These are phyloP conservation scores for Macrocystidia cucumis DNA, from an alignment of 1,284 basidiomycete species.

Conservation along the genomic window DNA sequence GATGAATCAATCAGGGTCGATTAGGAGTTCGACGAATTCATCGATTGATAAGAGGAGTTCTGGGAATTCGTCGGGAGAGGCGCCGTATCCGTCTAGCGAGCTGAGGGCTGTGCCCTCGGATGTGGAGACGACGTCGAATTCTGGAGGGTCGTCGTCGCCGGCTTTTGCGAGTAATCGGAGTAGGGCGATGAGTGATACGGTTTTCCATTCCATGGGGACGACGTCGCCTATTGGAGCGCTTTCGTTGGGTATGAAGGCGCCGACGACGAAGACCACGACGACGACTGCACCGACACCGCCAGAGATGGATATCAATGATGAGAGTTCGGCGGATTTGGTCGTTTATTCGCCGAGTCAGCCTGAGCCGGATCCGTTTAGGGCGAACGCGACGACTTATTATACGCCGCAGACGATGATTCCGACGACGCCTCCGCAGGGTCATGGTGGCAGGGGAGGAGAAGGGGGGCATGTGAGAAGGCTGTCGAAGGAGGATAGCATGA, in stretches of 20 bases:
- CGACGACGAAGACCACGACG: too few species aligned
- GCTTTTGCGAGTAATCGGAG: slow-evolving; percentile 29
- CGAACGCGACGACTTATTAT: slow-evolving; percentile 68
- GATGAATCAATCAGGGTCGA: slow-evolving; percentile 18
- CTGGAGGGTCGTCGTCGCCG: slow-evolving; percentile 17
- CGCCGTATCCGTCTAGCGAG: too few species aligned
- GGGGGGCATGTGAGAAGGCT: slow-evolving; percentile 55
- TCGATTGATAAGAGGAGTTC: slow-evolving; percentile 13
- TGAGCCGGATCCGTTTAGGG: slow-evolving; percentile 66
- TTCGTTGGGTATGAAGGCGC: too few species aligned
- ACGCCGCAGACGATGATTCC: slow-evolving; percentile 65
- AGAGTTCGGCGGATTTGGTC: slow-evolving; percentile 35
- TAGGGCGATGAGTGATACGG: slow-evolving; percentile 53
- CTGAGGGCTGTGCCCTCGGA: slow-evolving; percentile 17
- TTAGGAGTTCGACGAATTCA: slow-evolving; percentile 15
- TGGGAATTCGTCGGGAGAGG: too few species aligned
- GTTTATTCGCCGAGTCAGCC: slow-evolving; percentile 30
- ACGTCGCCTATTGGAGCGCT: slow-evolving; percentile 22
- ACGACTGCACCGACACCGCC: neutral
- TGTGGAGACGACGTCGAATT: slow-evolving; percentile 18
- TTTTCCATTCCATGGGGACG: slow-evolving; percentile 46
- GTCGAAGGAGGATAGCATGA: slow-evolving; percentile 61
- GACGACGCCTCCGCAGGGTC: slow-evolving; percentile 47
- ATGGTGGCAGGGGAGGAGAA: slow-evolving; percentile 23
- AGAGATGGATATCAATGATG: slow-evolving; percentile 56